Conservation (phyloP, 2,329 filamentous ascomycete genomes). For the Fragosphaeria purpurea region DNA sequence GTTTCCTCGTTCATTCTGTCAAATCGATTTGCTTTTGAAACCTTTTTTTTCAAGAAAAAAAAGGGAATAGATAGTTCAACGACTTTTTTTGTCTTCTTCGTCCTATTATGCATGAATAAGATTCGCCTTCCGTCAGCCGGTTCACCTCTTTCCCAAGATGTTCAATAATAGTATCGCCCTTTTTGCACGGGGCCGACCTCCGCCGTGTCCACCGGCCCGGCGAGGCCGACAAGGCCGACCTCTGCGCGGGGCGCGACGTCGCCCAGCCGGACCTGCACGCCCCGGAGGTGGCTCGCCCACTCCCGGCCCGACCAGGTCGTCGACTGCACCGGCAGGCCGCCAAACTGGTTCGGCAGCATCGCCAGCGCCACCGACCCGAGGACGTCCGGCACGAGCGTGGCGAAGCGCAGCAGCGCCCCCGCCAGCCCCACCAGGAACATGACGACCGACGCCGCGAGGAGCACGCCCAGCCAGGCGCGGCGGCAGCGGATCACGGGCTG, state of each 20-base stretch:
- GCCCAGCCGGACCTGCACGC: neutral
- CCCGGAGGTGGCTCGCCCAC: neutral
- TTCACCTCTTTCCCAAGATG: no score
- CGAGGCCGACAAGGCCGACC: neutral
- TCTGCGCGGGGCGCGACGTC: neutral
- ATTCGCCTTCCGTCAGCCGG: no score
- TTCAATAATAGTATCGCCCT: no score
- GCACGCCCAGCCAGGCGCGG: constrained; percentile 3
- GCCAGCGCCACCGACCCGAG: constrained; percentile 5
- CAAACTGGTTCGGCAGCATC: constrained; percentile 3
- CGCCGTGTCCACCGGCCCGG: no score
- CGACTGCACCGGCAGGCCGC: neutral
- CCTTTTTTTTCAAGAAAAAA: no score
- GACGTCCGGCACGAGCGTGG: constrained; percentile 7
- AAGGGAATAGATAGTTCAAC: no score
- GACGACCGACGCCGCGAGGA: neutral
- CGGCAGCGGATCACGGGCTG: neutral
- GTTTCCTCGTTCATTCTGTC: no score
- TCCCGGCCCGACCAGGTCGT: neutral
- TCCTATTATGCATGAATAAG: no score
- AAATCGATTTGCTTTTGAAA: no score
- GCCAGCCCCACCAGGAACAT: constrained; percentile 1
- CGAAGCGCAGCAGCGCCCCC: neutral
- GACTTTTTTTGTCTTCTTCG: no score
- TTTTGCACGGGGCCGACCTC: no score